Evolutionary conservation across 441 rosid species (phyloP).

Genomic region (Francoa sonchifolia): DNA sequence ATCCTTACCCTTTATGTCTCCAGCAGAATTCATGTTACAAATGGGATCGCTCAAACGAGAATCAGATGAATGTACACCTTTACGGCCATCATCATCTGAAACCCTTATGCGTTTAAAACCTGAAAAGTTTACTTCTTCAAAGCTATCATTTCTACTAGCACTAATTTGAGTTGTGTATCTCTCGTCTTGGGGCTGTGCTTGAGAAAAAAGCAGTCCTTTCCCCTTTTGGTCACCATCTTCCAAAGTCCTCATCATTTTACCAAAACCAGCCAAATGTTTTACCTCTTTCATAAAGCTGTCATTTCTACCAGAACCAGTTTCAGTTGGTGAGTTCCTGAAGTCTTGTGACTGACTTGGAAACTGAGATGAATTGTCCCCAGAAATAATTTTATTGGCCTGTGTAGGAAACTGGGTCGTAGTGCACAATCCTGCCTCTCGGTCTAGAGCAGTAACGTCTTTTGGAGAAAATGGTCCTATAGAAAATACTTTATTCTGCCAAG

Average conservation of each 20-base stretch:
- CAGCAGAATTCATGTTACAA: constrained; percentile 20
- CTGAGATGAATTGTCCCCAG: constrained; percentile 43
- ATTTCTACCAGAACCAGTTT: constrained; percentile 19
- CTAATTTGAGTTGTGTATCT: too few species aligned
- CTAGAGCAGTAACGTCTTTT: constrained; percentile 63
- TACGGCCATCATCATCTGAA: too few species aligned
- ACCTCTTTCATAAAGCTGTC: constrained; percentile 21
- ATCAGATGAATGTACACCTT: too few species aligned
- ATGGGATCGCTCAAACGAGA: constrained; percentile 8
- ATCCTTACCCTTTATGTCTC: constrained; percentile 22
- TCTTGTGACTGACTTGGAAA: constrained; percentile 36
- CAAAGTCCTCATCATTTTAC: constrained; percentile 45
- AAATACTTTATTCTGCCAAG: constrained; percentile 62
- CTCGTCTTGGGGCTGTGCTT: too few species aligned
- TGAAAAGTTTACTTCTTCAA: too few species aligned
- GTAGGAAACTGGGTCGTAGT: constrained; percentile 63
- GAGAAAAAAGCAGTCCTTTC: constrained; percentile 17
- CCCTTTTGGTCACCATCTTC: constrained; percentile 27
- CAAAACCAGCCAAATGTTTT: constrained; percentile 16
- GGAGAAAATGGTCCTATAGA: constrained; percentile 52
- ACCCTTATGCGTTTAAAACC: too few species aligned
- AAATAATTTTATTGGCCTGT: constrained; percentile 37
- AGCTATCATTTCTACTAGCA: too few species aligned
- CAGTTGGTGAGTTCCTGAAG: constrained; percentile 16
- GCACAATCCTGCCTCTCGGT: constrained; percentile 53